Conservation (phyloP, 768 basidiomycete species). For the Xanthoconium stramineum region DNA sequence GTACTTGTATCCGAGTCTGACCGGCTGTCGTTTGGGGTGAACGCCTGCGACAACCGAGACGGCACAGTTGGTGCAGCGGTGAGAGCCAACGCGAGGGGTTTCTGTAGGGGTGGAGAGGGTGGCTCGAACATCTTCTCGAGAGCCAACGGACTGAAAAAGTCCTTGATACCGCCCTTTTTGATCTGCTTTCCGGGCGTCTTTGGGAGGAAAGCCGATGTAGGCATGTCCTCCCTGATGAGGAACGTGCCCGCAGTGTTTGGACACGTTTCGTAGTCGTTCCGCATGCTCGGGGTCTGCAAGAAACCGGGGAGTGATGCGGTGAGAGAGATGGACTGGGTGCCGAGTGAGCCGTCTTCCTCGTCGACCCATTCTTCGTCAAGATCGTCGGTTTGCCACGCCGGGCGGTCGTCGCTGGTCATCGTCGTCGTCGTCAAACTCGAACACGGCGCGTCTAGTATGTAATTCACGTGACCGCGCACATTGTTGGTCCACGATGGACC, state of each 20-base stretch:
- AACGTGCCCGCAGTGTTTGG: conserved; percentile 62
- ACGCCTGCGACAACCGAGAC: conserved; percentile 38
- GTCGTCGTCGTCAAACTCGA: conserved; percentile 1
- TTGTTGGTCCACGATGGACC: conserved; percentile 15
- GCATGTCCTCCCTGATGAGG: conserved; percentile 67
- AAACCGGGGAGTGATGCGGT: conserved; percentile 52
- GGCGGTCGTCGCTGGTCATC: conserved; percentile 31
- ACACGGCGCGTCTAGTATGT: conserved; percentile 5
- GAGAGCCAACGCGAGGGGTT: conserved; percentile 19
- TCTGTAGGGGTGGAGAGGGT: conserved; percentile 66
- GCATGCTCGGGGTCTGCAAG: conserved; percentile 41
- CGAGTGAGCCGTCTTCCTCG: conserved; percentile 36
- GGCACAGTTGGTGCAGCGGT: conserved; percentile 30
- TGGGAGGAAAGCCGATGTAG: conserved; percentile 51
- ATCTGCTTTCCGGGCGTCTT: conserved; percentile 58
- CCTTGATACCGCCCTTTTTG: conserved; percentile 63
- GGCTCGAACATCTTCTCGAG: conserved; percentile 94
- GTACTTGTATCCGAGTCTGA: conserved; percentile 22
- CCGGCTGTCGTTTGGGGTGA: conserved; percentile 28
- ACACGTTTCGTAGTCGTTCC: conserved; percentile 30
- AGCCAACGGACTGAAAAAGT: conserved; percentile 85
- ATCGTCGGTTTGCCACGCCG: conserved; percentile 87
- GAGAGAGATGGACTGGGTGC: conserved; percentile 58
- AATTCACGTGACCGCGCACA: conserved; percentile 29
- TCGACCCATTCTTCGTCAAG: conserved; percentile 92